Evolutionary conservation across 179 eudicot genomes (phyloP).

Genomic region (Spergularia azorica): DNA sequence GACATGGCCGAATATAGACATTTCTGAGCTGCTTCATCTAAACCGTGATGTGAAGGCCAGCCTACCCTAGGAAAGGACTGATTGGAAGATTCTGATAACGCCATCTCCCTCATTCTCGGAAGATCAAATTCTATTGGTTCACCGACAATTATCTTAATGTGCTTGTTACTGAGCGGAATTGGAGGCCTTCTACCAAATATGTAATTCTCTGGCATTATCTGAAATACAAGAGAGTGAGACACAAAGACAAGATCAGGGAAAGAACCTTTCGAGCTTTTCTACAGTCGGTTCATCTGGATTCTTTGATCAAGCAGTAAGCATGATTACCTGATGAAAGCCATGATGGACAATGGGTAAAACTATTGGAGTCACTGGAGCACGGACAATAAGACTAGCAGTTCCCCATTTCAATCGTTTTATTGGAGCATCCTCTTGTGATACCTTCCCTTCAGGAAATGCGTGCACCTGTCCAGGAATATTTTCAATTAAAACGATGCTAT

Average conservation of each 20-base stretch:
- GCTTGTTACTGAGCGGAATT: slow-evolving; percentile 67
- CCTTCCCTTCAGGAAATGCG: slow-evolving; percentile 95
- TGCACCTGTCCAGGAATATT: slow-evolving; percentile 55
- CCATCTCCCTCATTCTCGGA: slow-evolving; percentile 48
- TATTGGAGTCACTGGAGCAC: slow-evolving; percentile 82
- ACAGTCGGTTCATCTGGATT: not conserved
- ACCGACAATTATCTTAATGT: slow-evolving; percentile 57
- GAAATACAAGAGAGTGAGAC: slow-evolving; percentile 14
- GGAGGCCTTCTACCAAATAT: slow-evolving; percentile 74
- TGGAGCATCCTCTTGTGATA: slow-evolving; percentile 71
- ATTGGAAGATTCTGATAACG: slow-evolving; percentile 44
- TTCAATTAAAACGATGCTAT: not conserved
- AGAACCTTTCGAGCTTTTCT: not conserved
- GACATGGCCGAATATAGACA: slow-evolving; percentile 67
- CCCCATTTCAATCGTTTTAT: slow-evolving; percentile 95
- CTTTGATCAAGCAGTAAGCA: not conserved
- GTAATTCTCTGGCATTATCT: slow-evolving; percentile 97
- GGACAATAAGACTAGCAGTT: slow-evolving; percentile 93
- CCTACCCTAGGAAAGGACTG: slow-evolving; percentile 41
- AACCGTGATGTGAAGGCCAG: slow-evolving; percentile 63
- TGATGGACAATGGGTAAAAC: slow-evolving; percentile 84
- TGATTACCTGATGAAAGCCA: slow-evolving; percentile 77
- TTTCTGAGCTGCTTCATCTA: slow-evolving; percentile 79
- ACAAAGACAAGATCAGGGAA: not conserved
- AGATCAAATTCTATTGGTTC: slow-evolving; percentile 69